These are phyloP conservation scores for Tetracentron sinense DNA, from an alignment of 164 flowering plant species.

Conservation along the genomic window DNA sequence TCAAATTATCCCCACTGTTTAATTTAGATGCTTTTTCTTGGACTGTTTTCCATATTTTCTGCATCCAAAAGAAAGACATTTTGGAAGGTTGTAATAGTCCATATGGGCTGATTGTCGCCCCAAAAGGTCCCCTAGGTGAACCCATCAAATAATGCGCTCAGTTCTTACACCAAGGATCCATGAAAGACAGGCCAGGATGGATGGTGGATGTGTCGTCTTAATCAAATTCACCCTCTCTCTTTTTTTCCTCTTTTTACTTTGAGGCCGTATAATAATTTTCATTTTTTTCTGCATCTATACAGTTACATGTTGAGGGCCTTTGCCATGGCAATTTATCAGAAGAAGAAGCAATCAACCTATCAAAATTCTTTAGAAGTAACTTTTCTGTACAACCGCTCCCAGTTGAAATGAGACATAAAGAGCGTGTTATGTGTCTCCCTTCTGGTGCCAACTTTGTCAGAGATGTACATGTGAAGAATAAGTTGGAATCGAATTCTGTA, in stretches of 20 bases:
- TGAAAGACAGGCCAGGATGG: neutral
- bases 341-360: conserved; percentile 58
- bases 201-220: neutral
- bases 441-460: conserved; percentile 64
- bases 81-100: neutral
- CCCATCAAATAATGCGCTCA: neutral
- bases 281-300: conserved; percentile 16
- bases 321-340: conserved; percentile 92
- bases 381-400: conserved; percentile 65
- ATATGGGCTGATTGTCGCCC: neutral
- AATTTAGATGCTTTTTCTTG: neutral
- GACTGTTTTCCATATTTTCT: too few relatives aligned
- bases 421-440: conserved; percentile 61
- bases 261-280: neutral
- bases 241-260: neutral
- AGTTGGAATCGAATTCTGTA: conserved; percentile 81
- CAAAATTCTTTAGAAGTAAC: conserved; percentile 47
- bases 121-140: neutral
- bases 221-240: neutral
- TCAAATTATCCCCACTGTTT: neutral
- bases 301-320: conserved; percentile 86
- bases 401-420: conserved; percentile 61
- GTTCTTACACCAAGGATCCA: neutral
- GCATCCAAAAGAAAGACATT: too few relatives aligned
- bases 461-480: conserved; percentile 75